These are phyloP conservation scores for Aspergillus texensis DNA, from an alignment of 2,329 filamentous ascomycete genomes.

Conservation along the genomic window DNA sequence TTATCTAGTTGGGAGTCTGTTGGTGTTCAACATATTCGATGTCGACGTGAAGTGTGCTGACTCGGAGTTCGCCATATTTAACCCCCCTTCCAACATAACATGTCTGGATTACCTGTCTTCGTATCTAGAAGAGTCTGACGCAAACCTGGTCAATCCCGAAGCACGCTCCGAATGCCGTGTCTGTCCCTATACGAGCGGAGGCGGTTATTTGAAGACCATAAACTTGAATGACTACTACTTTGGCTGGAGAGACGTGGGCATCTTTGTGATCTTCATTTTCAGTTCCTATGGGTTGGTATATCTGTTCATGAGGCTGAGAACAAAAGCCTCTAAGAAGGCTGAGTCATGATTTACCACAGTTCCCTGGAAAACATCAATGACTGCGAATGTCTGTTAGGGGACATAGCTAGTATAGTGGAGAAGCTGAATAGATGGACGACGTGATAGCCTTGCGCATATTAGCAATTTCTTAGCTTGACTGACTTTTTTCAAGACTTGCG, in stretches of 20 bases:
- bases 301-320: constrained; percentile 19
- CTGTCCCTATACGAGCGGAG: constrained; percentile 17
- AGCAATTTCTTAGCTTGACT: neutral
- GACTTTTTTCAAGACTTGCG: too few species aligned
- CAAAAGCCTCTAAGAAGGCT: constrained; percentile 19
- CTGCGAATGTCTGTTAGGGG: neutral
- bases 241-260: constrained; percentile 18
- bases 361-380: neutral
- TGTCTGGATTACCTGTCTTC: neutral
- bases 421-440: neutral
- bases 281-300: constrained; percentile 16
- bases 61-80: constrained; percentile 28
- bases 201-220: constrained; percentile 17
- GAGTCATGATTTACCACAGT: neutral
- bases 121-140: constrained; percentile 3
- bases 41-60: constrained; percentile 27
- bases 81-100: constrained; percentile 28
- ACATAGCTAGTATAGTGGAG: neutral
- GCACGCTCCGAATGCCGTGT: constrained; percentile 44
- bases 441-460: neutral
- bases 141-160: constrained; percentile 41
- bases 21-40: constrained; percentile 30
- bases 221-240: constrained; percentile 16
- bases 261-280: constrained; percentile 13
- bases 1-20: constrained; percentile 32